Base-by-base conservation (phyloP, 352 stramenopile species). In the Phytophthora litchii region DNA sequence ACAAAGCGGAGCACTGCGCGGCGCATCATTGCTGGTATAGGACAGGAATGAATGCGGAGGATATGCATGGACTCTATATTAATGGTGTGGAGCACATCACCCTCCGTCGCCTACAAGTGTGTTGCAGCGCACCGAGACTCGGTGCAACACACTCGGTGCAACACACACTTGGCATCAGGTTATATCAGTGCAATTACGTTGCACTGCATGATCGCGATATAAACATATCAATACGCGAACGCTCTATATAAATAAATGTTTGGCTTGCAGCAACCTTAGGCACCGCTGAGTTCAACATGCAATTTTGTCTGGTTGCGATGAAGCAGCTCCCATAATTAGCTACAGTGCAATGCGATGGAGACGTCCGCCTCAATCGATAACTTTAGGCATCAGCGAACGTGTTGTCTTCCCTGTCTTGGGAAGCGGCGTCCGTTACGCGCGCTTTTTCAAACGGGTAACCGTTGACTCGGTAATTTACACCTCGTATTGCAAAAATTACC, bases 381-480 rank as follows among this genome's bases (percentile, higher is more conserved):
- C 37, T 58, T 53, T 57, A 51, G 45, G 3, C 21, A n/a, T 12
- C n/a, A n/a, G n/a, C 31, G 20, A 34, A 21, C 8, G 35, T 36
- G 10, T 16, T n/a, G 37, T 47, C 32, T 41, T 38, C 25, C 36
- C n/a, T 16, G 23, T 37, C 35, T 34, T 67, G 60, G 60, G 55
- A 68, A 58, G 54, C 41, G 55, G 46, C 54, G 43, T 67, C 55
- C 51, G 60, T 70, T 71, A 64, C 61, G 54, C 55, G 61, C 66
- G 45, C 65, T 60, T 74, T 74, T 71, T 68, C 38, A 66, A 72
- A 68, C 34, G 23, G 14, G 29, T 62, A 70, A 70, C 56, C 32
- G 50, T 63, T 58, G 43, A 35, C 19, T 43, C 37, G 34, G 57
- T 60, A 60, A 54, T 49, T 48, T 64, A 64, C 41, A 9, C 11